Conservation (phyloP, 208 protist species). For the Angomonas ambiguus region DNA sequence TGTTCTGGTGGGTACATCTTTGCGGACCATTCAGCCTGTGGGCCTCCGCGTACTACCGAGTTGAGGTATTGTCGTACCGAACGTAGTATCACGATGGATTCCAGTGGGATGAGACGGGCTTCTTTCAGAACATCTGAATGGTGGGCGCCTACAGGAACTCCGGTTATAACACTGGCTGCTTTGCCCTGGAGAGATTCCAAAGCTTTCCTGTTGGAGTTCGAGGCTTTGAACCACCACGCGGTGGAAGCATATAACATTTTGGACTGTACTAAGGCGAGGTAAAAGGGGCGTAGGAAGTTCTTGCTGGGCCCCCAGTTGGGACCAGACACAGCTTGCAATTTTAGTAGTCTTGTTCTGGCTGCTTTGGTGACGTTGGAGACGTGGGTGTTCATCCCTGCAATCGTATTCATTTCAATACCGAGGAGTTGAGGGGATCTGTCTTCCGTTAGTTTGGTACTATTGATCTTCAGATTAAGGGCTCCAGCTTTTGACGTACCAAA, state of each 20-base stretch:
- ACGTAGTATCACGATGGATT: background rate
- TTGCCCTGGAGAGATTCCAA: constrained; percentile 2
- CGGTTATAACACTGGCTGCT: background rate
- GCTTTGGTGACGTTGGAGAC: background rate
- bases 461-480: constrained; percentile 3
- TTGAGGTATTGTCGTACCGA: background rate
- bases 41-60: too few species aligned
- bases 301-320: constrained; percentile 1
- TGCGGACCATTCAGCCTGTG: too few species aligned
- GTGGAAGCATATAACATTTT: background rate
- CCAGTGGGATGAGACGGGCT: background rate
- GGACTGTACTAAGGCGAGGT: background rate
- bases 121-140: constrained; percentile 5
- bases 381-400: background rate
- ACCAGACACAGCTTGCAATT: background rate
- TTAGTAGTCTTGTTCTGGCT: background rate
- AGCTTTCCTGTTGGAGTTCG: background rate
- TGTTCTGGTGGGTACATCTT: too few species aligned
- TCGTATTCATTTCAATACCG: background rate
- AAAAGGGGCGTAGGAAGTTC: background rate
- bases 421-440: constrained; percentile 4
- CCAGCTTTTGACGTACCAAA: background rate
- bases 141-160: constrained; percentile 5
- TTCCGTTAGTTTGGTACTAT: background rate
- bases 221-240: background rate